phyloP scores from a whole-genome alignment of 805 yeast species.

The Debaryomyces maramus region DNA sequence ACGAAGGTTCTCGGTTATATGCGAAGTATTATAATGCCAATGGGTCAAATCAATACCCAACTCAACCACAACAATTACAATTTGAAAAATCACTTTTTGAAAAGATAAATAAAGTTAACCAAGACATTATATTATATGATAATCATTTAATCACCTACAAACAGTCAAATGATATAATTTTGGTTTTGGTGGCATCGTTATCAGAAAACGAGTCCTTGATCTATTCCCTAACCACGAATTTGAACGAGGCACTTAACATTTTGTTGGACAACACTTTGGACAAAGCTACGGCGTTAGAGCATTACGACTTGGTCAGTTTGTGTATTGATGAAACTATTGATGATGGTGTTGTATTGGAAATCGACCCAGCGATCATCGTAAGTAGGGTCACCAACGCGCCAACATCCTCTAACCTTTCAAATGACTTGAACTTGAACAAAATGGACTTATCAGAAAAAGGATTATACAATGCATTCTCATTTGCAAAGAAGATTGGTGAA shows the following conservation, averaged over 20 bases:
- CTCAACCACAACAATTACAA: constrained; percentile 62
- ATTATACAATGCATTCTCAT: constrained; percentile 78
- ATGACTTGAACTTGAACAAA: constrained; percentile 55
- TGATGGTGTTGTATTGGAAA: constrained; percentile 89
- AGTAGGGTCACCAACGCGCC: constrained; percentile 92
- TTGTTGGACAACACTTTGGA: constrained; percentile 72
- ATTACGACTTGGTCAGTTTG: constrained; percentile 81
- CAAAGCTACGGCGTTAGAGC: constrained; percentile 72
- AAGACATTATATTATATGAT: constrained; percentile 80
- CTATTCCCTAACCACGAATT: constrained; percentile 71
- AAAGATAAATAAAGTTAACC: constrained; percentile 78
- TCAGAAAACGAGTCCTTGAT: constrained; percentile 86
- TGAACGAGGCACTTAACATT: constrained; percentile 79
- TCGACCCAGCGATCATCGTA: constrained; percentile 83
- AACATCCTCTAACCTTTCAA: constrained; percentile 33
- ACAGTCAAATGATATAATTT: constrained; percentile 71
- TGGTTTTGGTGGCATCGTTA: constrained; percentile 69
- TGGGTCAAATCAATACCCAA: constrained; percentile 41
- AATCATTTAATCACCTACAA: constrained; percentile 82
- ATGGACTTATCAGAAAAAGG: constrained; percentile 75
- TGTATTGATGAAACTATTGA: constrained; percentile 92
- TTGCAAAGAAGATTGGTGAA: constrained; percentile 69
- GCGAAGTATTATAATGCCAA: constrained; percentile 83
- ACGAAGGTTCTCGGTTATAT: constrained; percentile 73
- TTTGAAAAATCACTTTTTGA: constrained; percentile 73